A percentile compares a stretch with the other conserved stretches of the same genome.
Conservation (phyloP, 768 basidiomycete genomes). For the Mrakia blollopis region DNA sequence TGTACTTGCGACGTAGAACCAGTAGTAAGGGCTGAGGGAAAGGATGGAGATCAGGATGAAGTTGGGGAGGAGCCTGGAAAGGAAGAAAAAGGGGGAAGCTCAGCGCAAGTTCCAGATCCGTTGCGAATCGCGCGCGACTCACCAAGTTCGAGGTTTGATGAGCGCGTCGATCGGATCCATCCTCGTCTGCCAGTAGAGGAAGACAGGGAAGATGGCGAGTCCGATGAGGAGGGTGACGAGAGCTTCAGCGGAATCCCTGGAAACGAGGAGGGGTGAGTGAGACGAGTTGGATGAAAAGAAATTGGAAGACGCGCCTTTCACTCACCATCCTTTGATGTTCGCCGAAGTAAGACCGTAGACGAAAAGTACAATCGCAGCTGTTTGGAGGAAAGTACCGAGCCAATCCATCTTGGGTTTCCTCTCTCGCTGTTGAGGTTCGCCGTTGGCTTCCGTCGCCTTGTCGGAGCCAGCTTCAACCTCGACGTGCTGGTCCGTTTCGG, state of each 20-base stretch:
- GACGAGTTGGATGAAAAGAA: no score
- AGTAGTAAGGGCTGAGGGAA: constrained; percentile 9
- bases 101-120: no score
- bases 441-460: constrained; percentile 28
- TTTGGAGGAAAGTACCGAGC: constrained; percentile 7
- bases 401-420: constrained; percentile 17
- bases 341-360: not conserved
- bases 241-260: not conserved
- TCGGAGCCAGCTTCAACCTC: constrained; percentile 40
- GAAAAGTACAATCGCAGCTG: not conserved
- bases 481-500: constrained; percentile 44
- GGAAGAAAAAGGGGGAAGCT: not conserved
- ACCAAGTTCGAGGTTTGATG: constrained; percentile 8
- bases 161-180: constrained; percentile 18
- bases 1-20: constrained; percentile 5
- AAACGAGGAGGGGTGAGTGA: not conserved
- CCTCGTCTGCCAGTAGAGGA: constrained; percentile 19
- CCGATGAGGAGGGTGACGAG: constrained; percentile 16
- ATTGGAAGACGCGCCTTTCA: no score
- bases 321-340: not conserved
- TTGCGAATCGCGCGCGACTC: not conserved
- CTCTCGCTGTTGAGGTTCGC: not conserved
- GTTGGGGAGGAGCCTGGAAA: not conserved
- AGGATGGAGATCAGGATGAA: not conserved
- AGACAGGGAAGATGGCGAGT: not conserved